phyloP scores from a whole-genome alignment of 371 early-diverging fungal species.

The Mucor piriformis region DNA sequence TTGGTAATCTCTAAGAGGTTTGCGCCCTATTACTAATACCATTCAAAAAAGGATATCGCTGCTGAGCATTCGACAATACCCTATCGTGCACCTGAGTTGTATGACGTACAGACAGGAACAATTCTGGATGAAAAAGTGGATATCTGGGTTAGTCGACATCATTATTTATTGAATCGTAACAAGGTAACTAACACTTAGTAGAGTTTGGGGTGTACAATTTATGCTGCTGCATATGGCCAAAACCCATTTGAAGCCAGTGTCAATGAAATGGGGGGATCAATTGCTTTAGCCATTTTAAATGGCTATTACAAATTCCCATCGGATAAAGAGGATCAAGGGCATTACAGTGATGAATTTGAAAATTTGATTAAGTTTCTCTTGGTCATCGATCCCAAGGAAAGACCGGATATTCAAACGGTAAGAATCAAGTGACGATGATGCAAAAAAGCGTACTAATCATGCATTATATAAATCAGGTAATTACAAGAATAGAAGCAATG shows the following conservation, averaged over 20 bases:
- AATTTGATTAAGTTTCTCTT: conserved; percentile 65
- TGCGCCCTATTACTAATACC: conserved; percentile 13
- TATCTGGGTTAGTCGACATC: conserved; percentile 62
- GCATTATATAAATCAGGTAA: conserved; percentile 9
- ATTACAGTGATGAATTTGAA: conserved; percentile 63
- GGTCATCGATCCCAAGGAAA: conserved; percentile 60
- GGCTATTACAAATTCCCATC: conserved; percentile 61
- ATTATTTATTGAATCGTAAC: not conserved
- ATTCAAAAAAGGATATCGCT: conserved; percentile 49
- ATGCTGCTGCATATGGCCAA: conserved; percentile 70
- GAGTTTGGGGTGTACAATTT: conserved; percentile 71
- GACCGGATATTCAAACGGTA: conserved; percentile 64
- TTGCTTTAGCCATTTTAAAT: conserved; percentile 70
- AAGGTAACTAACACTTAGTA: not conserved
- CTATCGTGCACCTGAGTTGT: conserved; percentile 79
- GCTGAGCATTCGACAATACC: conserved; percentile 72
- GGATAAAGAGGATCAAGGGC: conserved; percentile 23
- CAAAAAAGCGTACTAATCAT: not conserved
- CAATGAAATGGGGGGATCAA: conserved; percentile 71
- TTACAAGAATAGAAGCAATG: conserved; percentile 9
- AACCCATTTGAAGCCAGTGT: conserved; percentile 73
- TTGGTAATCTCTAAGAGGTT: not conserved
- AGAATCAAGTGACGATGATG: not conserved
- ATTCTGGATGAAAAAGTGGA: conserved; percentile 74
- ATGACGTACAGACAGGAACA: conserved; percentile 69